Base-by-base conservation (phyloP, 768 basidiomycete species). In the Asterophora parasitica region DNA sequence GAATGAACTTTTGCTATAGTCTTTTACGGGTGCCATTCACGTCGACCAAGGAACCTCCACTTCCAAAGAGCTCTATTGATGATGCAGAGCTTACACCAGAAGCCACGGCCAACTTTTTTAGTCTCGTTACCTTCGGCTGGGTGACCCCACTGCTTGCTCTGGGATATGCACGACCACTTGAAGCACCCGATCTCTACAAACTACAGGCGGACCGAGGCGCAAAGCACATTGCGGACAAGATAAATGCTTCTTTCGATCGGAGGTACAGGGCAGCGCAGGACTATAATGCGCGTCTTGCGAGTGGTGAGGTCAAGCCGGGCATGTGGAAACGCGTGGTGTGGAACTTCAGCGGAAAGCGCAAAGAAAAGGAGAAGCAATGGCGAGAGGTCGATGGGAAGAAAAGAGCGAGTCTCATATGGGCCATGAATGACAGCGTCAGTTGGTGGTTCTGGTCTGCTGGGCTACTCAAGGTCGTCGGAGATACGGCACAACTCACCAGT, bases 401-500 rank as follows among this genome's bases (percentile, higher is more conserved):
- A 51, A 73, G 66, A 41, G 74, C 88, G 4, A 89, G 87, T 54
- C 71, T 89, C 8, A 61, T 76, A 0, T 68, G 73, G 63, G 85
- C 88, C 0, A 75, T 91, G 66, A 89, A 88, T 57, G 87, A 89
- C 60, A 82, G 81, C 47, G 72, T 92, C 50, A 78, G 77, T 40
- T 87, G 81, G 79, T 82, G 77, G 71, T 86, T 90, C 59, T 92
- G 90, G 90, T 69, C 74, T 4, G 79, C 72, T 35, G 90, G 85
- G 4, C 26, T 81, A 0, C 59, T 78, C 44, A 77, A 79, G 55
- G 63, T 79, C 42, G 63, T 84, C n/a, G 76, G 81, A 1, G 89
- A 92, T 57, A 79, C 78, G 1, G 79, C 86, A 0, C 85, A 84
- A 58, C 72, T 88, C 19, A 83, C 82, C 11, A 83, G 79, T 62